Base-by-base conservation (phyloP, 371 early-diverging fungal genomes). In the Nosema granulosis region DNA sequence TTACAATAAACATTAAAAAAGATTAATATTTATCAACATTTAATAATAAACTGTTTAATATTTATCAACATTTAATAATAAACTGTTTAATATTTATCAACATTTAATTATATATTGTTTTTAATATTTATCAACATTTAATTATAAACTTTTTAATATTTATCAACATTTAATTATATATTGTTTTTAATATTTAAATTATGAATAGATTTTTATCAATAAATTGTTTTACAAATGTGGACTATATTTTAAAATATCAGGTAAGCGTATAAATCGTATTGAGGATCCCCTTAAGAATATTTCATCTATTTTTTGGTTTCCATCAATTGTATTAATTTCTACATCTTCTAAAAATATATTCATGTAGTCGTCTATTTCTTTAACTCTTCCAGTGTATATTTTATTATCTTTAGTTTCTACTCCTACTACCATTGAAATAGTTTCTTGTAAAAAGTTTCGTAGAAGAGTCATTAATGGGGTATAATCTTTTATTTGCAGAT, bases 291-390 rank as follows among this genome's bases (percentile, higher is more conserved):
- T 91, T 83, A 95, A 90, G 78, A 92, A 94, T 51, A 93, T 92
- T 85, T 93, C 94, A 84, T 94, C 93, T 81, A 94, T 87, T 77
- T 92, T 91, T 59, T 90, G 89, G 74, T 90, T 88, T 35, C 94
- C 94, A 83, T 94, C 93, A 57, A 93, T 89, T 74, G 88, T 89
- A 1, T 94, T 93, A 52, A 92, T 91, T 37, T 91, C 91, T 74
- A 95, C 92, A 76, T 93, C 92, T 79, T 87, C 88, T 76, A 96
- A 87, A 85, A 93, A 93, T 57, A 93, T 89, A 84, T 96, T 96
- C 95, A 96, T 94, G 86, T 92, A 94, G 86, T 96, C 97, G 84
- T 96, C 97, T 76, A 92, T 91, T 84, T 94, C 93, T 61, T 91
- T 87, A 49, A 96, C 89, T 77, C 90, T 91, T 70, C 97, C 95